These are phyloP conservation scores for Apiospora hydei DNA, from an alignment of 2,329 filamentous ascomycete species.

Conservation along the genomic window DNA sequence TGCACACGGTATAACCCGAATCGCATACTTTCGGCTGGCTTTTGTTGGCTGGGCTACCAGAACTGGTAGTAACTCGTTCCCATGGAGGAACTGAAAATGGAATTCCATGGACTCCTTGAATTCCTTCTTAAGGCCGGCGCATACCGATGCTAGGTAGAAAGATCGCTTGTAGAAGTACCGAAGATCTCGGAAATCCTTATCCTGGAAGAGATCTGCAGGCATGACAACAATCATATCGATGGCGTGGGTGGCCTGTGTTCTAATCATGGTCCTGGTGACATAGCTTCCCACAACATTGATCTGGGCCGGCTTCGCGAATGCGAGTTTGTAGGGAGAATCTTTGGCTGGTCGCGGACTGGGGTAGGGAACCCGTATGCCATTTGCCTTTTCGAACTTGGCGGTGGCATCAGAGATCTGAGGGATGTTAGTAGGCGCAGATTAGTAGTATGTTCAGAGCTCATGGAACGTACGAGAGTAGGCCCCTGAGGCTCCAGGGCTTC, in stretches of 20 bases:
- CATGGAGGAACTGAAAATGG: conserved; percentile 71
- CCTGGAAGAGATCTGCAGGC: conserved; percentile 81
- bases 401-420: conserved; percentile 71
- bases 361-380: conserved; percentile 70
- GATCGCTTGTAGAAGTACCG: conserved; percentile 95
- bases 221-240: conserved; percentile 90
- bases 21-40: conserved; percentile 52
- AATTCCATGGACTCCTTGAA: conserved; percentile 62
- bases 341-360: conserved; percentile 79
- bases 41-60: conserved; percentile 53
- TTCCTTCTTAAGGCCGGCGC: conserved; percentile 70
- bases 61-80: conserved; percentile 79
- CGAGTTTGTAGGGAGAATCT: conserved; percentile 82
- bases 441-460: not conserved
- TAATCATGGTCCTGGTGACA: conserved; percentile 75
- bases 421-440: not conserved
- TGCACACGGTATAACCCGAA: conserved; percentile 80
- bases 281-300: conserved; percentile 93
- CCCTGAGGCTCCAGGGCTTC: conserved; percentile 59
- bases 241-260: conserved; percentile 62
- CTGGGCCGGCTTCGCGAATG: conserved; percentile 76
- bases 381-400: conserved; percentile 27
- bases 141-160: conserved; percentile 87
- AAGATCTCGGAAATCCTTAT: conserved; percentile 93
- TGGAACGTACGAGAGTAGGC: conserved; percentile 54